A percentile compares a stretch with the other conserved stretches of the same genome.
These are phyloP conservation scores for Colletotrichum sp. DNA, from an alignment of 2,329 filamentous ascomycete genomes.

Conservation along the genomic window DNA sequence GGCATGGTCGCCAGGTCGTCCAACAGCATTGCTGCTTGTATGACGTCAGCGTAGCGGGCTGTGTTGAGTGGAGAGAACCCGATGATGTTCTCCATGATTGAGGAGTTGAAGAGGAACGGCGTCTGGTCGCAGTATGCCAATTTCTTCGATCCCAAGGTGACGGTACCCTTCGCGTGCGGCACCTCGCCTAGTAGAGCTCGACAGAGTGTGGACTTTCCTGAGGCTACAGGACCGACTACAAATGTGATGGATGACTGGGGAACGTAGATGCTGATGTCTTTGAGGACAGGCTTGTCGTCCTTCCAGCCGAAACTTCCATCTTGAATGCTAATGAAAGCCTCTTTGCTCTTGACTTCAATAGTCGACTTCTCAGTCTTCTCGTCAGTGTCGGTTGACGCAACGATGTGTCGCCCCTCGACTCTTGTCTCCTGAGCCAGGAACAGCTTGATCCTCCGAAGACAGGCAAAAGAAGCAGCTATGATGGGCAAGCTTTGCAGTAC, in stretches of 20 bases:
- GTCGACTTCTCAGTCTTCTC: neutral
- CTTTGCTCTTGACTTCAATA: neutral
- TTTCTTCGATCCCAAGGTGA: constrained; percentile 7
- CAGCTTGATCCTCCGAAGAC: constrained; percentile 20
- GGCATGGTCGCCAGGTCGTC: constrained; percentile 35
- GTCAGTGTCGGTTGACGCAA: neutral
- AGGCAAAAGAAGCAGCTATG: constrained; percentile 17
- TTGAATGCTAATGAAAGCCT: neutral
- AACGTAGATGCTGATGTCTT: constrained; percentile 24
- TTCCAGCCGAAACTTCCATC: constrained; percentile 29
- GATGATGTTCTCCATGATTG: constrained; percentile 41
- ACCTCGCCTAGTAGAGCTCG: constrained; percentile 37
- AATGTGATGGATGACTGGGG: constrained; percentile 30
- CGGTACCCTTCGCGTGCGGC: constrained; percentile 14
- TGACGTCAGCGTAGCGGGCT: constrained; percentile 35
- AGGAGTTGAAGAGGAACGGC: constrained; percentile 35
- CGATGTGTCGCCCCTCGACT: neutral
- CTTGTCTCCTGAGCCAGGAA: neutral
- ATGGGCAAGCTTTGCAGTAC: constrained; percentile 12
- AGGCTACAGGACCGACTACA: constrained; percentile 41
- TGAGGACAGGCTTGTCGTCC: constrained; percentile 20
- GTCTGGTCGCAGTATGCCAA: constrained; percentile 36
- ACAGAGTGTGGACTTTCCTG: constrained; percentile 42
- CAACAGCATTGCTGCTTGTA: constrained; percentile 35
- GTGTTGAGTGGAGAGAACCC: constrained; percentile 35